Evolutionary conservation across 441 rosid species (phyloP).

Genomic region (Lepidium campestre): DNA sequence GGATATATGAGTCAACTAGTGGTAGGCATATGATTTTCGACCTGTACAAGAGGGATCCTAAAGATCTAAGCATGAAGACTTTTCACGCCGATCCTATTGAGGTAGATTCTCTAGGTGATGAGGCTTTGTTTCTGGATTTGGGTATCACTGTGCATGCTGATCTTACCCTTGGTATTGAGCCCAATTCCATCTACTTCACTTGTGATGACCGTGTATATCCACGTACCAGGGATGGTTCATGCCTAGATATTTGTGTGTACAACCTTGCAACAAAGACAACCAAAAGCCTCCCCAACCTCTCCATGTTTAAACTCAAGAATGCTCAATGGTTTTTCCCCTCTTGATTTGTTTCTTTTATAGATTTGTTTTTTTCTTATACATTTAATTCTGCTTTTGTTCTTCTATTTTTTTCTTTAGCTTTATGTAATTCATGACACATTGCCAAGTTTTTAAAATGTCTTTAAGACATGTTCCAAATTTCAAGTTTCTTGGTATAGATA

Average conservation of each 20-base stretch:
- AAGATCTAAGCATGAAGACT: not conserved
- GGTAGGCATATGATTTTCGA: not conserved
- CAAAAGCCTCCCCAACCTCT: not conserved
- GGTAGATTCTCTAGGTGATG: not conserved
- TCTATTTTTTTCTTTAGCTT: too few relatives aligned
- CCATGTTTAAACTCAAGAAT: not conserved
- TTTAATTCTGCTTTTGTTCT: too few relatives aligned
- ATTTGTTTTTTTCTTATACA: too few relatives aligned
- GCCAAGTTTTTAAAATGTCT: too few relatives aligned
- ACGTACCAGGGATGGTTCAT: not conserved
- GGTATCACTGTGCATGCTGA: too few relatives aligned
- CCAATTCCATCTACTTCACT: too few relatives aligned
- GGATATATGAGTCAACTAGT: not conserved
- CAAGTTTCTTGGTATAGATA: conserved; percentile 53
- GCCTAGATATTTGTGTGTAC: not conserved
- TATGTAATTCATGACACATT: too few relatives aligned
- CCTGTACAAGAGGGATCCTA: not conserved
- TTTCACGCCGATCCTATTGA: not conserved
- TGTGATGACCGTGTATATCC: not conserved
- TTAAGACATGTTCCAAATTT: too few relatives aligned
- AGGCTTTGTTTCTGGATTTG: too few relatives aligned
- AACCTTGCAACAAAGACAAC: not conserved
- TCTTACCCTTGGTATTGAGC: too few relatives aligned
- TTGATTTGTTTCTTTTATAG: not conserved
- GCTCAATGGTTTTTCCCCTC: not conserved